Evolutionary conservation across 345 rosid species (phyloP).

Genomic region (Dimocarpus longan): DNA sequence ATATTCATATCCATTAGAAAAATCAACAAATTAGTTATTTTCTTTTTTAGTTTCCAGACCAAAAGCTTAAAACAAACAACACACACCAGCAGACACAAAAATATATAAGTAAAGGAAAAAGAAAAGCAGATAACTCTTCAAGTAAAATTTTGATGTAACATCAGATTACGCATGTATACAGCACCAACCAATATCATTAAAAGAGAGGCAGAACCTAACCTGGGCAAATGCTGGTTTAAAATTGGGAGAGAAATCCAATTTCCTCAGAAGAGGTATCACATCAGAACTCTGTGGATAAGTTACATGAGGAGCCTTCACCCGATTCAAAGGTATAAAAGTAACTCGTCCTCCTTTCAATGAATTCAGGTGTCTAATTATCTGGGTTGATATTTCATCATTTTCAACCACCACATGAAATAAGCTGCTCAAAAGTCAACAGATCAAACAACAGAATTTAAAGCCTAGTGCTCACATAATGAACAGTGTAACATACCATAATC

Average conservation of each 20-base stretch:
- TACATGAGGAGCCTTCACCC: constrained; percentile 80
- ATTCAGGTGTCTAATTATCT: constrained; percentile 89
- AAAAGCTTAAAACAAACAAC: not conserved
- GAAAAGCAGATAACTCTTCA: not conserved
- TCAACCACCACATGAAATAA: constrained; percentile 96
- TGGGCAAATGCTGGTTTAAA: constrained; percentile 78
- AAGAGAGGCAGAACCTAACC: constrained; percentile 42
- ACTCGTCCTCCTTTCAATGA: constrained; percentile 86
- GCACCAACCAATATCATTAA: not conserved
- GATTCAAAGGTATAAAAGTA: constrained; percentile 92
- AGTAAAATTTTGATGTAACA: too few species aligned
- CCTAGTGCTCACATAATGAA: constrained; percentile 9
- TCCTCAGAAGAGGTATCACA: constrained; percentile 81
- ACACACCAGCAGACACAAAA: too few species aligned
- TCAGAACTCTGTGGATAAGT: constrained; percentile 80
- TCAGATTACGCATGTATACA: too few species aligned
- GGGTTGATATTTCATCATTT: constrained; percentile 86
- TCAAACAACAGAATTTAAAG: constrained; percentile 12
- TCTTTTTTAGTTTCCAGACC: not conserved
- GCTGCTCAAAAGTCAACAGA: constrained; percentile 46
- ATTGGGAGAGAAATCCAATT: constrained; percentile 66
- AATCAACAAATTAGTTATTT: not conserved
- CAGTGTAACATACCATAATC: not conserved
- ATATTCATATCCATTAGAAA: not conserved
- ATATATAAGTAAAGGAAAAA: too few species aligned